phyloP scores from a whole-genome alignment of 768 basidiomycete genomes.

The Mycena venus region DNA sequence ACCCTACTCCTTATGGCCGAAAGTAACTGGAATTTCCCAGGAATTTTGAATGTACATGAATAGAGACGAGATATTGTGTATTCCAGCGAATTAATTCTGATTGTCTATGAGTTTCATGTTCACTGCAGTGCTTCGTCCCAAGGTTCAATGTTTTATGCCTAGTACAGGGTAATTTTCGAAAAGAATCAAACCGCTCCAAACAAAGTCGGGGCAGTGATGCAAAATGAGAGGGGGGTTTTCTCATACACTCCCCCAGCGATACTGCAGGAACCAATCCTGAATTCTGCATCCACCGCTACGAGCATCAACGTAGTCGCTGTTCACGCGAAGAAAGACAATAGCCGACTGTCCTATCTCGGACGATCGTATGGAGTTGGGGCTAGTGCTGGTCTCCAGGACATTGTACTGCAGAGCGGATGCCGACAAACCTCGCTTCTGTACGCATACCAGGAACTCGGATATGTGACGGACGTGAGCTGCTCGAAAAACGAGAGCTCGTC shows the following conservation, averaged over 20 bases:
- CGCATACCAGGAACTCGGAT: neutral
- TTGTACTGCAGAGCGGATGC: neutral
- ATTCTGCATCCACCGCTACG: neutral
- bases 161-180: too few species aligned
- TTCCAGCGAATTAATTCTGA: too few species aligned
- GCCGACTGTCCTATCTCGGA: neutral
- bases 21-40: too few species aligned
- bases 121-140: too few species aligned
- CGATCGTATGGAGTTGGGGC: conserved; percentile 2
- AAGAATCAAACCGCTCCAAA: neutral
- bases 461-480: neutral
- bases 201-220: neutral
- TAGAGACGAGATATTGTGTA: too few species aligned
- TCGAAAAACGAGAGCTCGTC: neutral
- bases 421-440: neutral
- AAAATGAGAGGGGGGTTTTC: neutral
- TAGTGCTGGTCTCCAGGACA: neutral
- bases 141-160: too few species aligned
- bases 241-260: neutral
- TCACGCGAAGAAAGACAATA: conserved; percentile 5
- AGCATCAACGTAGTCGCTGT: neutral
- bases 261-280: neutral
- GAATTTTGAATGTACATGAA: too few species aligned
- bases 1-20: too few species aligned
- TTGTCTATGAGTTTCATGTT: too few species aligned